Percentiles rank a stretch among this genome's conserved stretches.
phyloP scores from a whole-genome alignment of 2,329 filamentous ascomycete species.

The Coniochaeta sp. region DNA sequence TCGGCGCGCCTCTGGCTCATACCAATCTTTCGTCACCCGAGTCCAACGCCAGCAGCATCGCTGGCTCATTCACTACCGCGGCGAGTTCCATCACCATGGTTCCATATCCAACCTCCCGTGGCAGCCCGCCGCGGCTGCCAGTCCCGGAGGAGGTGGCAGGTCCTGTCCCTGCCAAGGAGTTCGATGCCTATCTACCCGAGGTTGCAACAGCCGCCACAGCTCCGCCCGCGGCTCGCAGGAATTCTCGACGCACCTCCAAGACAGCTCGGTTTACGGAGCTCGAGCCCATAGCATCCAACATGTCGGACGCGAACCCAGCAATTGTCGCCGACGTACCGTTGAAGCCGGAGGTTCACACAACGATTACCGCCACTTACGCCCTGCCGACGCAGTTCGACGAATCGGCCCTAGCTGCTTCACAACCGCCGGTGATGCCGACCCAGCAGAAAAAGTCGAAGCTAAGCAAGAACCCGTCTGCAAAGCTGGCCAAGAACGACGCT shows the following conservation, averaged over 20 bases:
- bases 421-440: constrained; percentile 5
- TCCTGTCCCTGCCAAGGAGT: neutral
- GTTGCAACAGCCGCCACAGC: neutral
- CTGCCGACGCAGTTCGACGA: constrained; percentile 15
- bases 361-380: constrained; percentile 1
- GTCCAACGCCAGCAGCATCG: constrained; percentile 2
- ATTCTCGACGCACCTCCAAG: constrained; percentile 10
- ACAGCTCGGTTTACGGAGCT: constrained; percentile 21
- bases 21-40: neutral
- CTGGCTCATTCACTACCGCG: constrained; percentile 8
- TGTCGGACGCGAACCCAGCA: constrained; percentile 7
- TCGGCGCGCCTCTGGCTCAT: constrained; percentile 8
- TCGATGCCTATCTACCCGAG: neutral
- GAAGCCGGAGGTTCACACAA: constrained; percentile 9
- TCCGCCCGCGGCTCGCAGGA: constrained; percentile 8
- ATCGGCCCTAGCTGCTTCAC: constrained; percentile 8
- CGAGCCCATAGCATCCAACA: constrained; percentile 21
- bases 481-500: constrained; percentile 5
- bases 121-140: neutral
- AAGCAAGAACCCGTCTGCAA: constrained; percentile 13
- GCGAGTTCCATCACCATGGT: constrained; percentile 13
- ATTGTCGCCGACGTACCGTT: neutral
- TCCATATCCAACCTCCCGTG: constrained; percentile 5
- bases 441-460: constrained; percentile 16
- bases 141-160: constrained; percentile 3